Evolutionary conservation across 1,139 yeast species (phyloP).

Genomic region (Lodderomyces elongisporus): DNA sequence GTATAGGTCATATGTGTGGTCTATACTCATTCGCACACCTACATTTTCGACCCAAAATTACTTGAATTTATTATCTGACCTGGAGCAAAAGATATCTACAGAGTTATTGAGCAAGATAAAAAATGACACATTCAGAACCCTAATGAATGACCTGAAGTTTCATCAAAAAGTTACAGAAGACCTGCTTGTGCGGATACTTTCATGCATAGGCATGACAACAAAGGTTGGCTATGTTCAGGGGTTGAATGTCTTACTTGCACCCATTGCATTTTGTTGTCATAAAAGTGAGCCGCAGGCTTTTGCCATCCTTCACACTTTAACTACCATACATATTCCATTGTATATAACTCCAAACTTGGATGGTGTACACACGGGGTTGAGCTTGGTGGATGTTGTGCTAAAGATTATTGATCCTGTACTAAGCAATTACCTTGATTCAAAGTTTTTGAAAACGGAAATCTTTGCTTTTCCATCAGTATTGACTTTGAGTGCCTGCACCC

Average conservation of each 20-base stretch:
- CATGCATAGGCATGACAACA: slow-evolving; percentile 62
- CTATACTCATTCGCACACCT: slow-evolving; percentile 63
- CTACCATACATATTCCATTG: slow-evolving; percentile 64
- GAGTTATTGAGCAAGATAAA: slow-evolving; percentile 64
- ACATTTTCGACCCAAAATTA: slow-evolving; percentile 55
- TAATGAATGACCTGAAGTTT: slow-evolving; percentile 69
- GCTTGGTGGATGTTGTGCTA: slow-evolving; percentile 64
- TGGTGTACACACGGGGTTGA: slow-evolving; percentile 79
- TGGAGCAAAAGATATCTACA: slow-evolving; percentile 42
- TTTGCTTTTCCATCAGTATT: slow-evolving; percentile 87
- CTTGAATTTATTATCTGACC: slow-evolving; percentile 48
- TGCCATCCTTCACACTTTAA: slow-evolving; percentile 56
- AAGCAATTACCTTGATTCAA: slow-evolving; percentile 54
- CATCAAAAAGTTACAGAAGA: slow-evolving; percentile 65
- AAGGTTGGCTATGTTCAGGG: slow-evolving; percentile 77
- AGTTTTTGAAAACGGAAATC: slow-evolving; percentile 71
- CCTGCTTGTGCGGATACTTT: slow-evolving; percentile 61
- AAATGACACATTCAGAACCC: slow-evolving; percentile 83
- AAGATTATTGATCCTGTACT: slow-evolving; percentile 71
- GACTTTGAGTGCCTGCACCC: slow-evolving; percentile 87
- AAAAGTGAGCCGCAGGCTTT: slow-evolving; percentile 87
- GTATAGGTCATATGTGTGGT: slow-evolving; percentile 77
- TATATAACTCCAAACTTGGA: slow-evolving; percentile 73
- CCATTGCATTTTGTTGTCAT: slow-evolving; percentile 65
- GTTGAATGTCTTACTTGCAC: slow-evolving; percentile 83